Evolutionary conservation across 345 rosid genomes (phyloP).

Genomic region (Mallotus nudiflorus): DNA sequence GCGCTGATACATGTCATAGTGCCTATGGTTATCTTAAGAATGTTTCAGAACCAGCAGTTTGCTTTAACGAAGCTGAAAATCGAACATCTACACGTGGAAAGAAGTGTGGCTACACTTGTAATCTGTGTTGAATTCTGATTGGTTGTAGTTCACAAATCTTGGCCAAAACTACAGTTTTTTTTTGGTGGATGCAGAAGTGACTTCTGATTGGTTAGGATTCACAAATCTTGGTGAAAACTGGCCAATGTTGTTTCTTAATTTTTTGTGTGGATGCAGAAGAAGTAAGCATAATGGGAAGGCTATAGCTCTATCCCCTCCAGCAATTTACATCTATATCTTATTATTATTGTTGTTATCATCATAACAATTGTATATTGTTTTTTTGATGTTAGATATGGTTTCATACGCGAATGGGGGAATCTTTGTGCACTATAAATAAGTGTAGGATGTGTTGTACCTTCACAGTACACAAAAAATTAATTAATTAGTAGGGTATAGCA

Average conservation of each 20-base stretch:
- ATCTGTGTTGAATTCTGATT: slow-evolving; percentile 12
- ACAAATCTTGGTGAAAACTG: slow-evolving; percentile 10
- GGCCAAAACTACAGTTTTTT: too few relatives aligned
- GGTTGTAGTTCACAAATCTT: too few relatives aligned
- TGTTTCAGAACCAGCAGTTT: background rate
- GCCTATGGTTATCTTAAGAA: background rate
- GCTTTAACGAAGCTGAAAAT: slow-evolving; percentile 9
- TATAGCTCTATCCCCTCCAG: background rate
- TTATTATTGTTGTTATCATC: background rate
- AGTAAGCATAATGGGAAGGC: slow-evolving; percentile 11
- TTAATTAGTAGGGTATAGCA: background rate
- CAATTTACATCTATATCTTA: too few relatives aligned
- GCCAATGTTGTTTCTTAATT: background rate
- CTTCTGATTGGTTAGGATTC: slow-evolving; percentile 12
- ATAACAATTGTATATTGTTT: background rate
- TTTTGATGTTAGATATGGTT: background rate
- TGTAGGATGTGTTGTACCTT: background rate
- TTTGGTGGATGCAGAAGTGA: slow-evolving; percentile 5
- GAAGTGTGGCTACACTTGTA: background rate
- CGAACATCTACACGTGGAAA: slow-evolving; percentile 24
- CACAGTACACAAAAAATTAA: background rate
- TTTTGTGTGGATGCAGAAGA: slow-evolving; percentile 12
- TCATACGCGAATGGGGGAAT: slow-evolving; percentile 15
- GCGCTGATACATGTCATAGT: background rate
- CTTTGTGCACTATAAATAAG: slow-evolving; percentile 24